Evolutionary conservation across 805 yeast species (phyloP).

Genomic region (Yarrowia sp.): DNA sequence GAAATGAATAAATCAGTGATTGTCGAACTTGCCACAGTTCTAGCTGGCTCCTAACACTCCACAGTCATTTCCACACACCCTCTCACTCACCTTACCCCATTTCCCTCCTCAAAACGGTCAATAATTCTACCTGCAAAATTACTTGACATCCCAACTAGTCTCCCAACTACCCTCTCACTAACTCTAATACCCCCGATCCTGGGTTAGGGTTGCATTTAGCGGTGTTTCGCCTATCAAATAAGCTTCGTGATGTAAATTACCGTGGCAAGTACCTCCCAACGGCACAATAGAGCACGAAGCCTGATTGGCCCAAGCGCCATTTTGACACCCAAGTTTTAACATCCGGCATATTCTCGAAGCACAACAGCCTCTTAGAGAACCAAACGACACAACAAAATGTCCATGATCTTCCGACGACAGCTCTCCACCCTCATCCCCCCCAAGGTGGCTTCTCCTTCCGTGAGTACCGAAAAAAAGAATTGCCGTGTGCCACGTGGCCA

Average conservation of each 20-base stretch:
- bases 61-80: too few species aligned
- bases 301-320: constrained; percentile 33
- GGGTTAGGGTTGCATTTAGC: neutral
- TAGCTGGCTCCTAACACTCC: too few species aligned
- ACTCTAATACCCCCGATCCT: neutral
- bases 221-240: neutral
- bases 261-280: neutral
- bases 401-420: constrained; percentile 88
- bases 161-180: neutral
- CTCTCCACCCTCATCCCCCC: constrained; percentile 97
- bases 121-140: too few species aligned
- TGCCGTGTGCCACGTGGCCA: constrained; percentile 13
- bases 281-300: constrained; percentile 18
- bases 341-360: constrained; percentile 28
- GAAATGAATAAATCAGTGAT: neutral
- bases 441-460: constrained; percentile 95
- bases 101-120: too few species aligned
- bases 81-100: too few species aligned
- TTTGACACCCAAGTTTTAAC: constrained; percentile 32
- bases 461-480: constrained; percentile 53
- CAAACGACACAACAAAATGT: constrained; percentile 56
- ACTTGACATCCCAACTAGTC: neutral
- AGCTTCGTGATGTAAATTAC: constrained; percentile 11
- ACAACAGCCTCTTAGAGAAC: constrained; percentile 36
- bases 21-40: too few species aligned